Conservation (phyloP, 116 monocot species). For the Iris pallida region DNA sequence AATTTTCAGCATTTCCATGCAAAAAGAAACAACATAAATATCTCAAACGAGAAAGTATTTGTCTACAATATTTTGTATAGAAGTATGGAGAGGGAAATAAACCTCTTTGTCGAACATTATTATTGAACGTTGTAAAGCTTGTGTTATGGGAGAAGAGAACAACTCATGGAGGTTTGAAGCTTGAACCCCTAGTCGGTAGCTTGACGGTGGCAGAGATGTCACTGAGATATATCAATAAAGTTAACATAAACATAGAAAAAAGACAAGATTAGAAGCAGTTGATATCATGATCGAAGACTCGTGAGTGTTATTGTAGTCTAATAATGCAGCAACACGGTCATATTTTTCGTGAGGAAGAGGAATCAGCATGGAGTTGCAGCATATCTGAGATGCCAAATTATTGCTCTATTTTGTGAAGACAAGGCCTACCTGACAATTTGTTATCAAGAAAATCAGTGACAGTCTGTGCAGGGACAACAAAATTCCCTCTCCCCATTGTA, state of each 20-base stretch:
- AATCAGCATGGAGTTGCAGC: not conserved
- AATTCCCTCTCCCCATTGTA: conserved; percentile 84
- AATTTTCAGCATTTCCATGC: conserved; percentile 6
- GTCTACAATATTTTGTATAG: not conserved
- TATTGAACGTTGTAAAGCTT: conserved; percentile 70
- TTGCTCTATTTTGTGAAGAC: not conserved
- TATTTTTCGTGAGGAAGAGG: not conserved
- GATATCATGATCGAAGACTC: too few species aligned
- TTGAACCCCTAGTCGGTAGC: conserved; percentile 85
- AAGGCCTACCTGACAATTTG: conserved; percentile 60
- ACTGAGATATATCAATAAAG: conserved; percentile 27
- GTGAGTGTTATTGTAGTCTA: too few species aligned
- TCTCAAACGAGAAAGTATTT: not conserved
- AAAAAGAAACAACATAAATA: conserved; percentile 5
- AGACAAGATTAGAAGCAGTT: not conserved
- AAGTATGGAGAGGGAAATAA: not conserved
- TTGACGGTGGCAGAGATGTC: conserved; percentile 69
- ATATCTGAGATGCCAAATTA: not conserved
- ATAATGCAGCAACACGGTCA: too few species aligned
- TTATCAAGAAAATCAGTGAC: conserved; percentile 87
- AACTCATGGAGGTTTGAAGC: conserved; percentile 82
- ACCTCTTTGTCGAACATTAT: conserved; percentile 84
- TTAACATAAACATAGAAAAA: conserved; percentile 9
- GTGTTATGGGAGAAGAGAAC: conserved; percentile 62
- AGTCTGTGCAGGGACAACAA: conserved; percentile 83